These are phyloP conservation scores for Monosporascus sp. DNA, from an alignment of 2,329 filamentous ascomycete genomes.

Conservation along the genomic window DNA sequence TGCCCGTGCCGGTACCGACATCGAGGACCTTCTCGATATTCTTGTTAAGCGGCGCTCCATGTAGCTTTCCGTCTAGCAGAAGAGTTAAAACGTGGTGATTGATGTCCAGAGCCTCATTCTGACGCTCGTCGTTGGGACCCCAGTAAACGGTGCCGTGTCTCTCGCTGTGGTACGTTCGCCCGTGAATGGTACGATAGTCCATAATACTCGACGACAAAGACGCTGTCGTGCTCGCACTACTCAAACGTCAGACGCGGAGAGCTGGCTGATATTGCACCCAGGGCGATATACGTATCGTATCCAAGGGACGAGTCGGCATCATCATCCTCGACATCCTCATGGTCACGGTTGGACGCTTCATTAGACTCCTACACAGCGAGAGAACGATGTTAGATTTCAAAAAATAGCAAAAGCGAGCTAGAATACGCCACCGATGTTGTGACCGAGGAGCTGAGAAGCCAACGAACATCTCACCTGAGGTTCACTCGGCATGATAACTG, in stretches of 20 bases:
- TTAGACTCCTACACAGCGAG: not conserved
- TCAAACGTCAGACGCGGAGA: not conserved
- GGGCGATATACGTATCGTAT: not conserved
- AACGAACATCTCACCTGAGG: not conserved
- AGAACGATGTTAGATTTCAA: not conserved
- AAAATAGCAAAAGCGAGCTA: too few species aligned
- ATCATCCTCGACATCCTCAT: not conserved
- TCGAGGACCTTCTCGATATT: conserved; percentile 16
- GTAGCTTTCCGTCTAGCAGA: conserved; percentile 6
- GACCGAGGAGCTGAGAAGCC: not conserved
- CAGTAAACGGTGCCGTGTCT: not conserved
- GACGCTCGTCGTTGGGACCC: conserved; percentile 1
- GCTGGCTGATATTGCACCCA: not conserved
- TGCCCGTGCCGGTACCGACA: conserved; percentile 35
- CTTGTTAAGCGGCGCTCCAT: conserved; percentile 13
- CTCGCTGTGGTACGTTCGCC: conserved; percentile 2
- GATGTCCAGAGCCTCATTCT: not conserved
- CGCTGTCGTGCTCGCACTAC: not conserved
- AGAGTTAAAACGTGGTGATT: not conserved
- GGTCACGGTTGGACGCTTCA: not conserved
- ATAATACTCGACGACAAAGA: conserved; percentile 2
- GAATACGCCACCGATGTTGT: not conserved
- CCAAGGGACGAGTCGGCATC: conserved; percentile 2
- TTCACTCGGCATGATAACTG: not conserved
- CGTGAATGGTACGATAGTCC: not conserved